A percentile compares a stretch with the other conserved stretches of the same genome.
Evolutionary conservation across 202 grass and related monocot genomes (phyloP).

Genomic region (Dendrocalamus latiflorus): DNA sequence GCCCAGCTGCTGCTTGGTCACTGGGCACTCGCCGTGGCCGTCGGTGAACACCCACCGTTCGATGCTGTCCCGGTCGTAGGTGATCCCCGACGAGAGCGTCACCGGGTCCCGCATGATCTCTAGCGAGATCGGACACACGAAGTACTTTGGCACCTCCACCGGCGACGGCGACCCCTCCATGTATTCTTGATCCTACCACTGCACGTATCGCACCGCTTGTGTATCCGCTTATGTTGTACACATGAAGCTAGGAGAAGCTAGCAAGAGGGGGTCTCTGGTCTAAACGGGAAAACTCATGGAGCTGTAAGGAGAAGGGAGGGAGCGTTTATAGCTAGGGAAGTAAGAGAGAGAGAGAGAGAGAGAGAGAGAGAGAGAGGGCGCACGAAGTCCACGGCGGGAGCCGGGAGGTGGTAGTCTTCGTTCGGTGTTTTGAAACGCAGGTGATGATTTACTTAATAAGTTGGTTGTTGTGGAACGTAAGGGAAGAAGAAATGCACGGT

Average conservation of each 20-base stretch:
- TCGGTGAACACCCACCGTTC: too few relatives aligned
- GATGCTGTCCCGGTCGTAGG: too few relatives aligned
- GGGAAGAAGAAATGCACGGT: not conserved
- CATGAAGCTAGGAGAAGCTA: not conserved
- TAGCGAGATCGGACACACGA: too few relatives aligned
- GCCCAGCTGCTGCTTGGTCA: too few relatives aligned
- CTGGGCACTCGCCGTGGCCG: too few relatives aligned
- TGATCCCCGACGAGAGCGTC: too few relatives aligned
- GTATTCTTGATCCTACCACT: not conserved
- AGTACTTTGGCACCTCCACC: conserved; percentile 55
- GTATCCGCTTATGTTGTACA: not conserved
- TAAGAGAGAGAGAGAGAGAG: too few relatives aligned
- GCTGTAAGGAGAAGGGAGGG: not conserved
- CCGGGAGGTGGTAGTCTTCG: conserved; percentile 3
- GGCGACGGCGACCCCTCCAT: conserved; percentile 28
- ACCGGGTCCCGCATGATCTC: not conserved
- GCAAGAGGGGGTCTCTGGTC: not conserved
- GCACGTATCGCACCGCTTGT: not conserved
- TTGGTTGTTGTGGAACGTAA: conserved; percentile 22
- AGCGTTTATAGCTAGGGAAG: not conserved
- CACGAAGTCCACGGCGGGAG: conserved; percentile 25
- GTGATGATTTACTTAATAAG: not conserved
- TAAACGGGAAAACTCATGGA: conserved; percentile 29
- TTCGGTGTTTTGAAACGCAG: conserved; percentile 2
- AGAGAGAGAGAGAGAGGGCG: not conserved